Evolutionary conservation across 257 asterid genomes (phyloP).

Genomic region (Prunella vulgaris): DNA sequence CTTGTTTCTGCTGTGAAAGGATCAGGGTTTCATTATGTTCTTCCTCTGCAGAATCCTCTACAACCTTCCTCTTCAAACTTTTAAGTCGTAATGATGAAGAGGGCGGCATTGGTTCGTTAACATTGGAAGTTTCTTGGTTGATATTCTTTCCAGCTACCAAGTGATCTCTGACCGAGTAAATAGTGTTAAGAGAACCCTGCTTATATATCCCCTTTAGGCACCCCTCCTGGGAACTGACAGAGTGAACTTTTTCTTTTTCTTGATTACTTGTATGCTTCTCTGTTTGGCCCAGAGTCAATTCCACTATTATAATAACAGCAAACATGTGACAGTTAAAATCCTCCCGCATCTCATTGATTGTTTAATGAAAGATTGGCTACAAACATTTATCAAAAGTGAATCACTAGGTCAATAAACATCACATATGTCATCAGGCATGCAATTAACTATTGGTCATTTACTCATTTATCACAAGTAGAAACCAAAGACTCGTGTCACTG

Average conservation of each 20-base stretch:
- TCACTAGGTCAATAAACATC: constrained; percentile 6
- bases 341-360: background rate
- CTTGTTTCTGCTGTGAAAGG: background rate
- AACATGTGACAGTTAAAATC: constrained; percentile 20
- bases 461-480: background rate
- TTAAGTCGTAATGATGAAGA: constrained; percentile 10
- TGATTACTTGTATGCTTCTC: constrained; percentile 5
- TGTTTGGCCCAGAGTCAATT: constrained; percentile 18
- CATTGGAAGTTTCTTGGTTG: constrained; percentile 14
- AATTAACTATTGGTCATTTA: background rate
- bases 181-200: background rate
- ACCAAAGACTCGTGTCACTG: background rate
- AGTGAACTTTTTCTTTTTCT: constrained; percentile 9
- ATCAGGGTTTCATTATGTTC: background rate
- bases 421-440: constrained; percentile 2
- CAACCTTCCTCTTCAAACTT: constrained; percentile 22
- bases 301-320: constrained; percentile 22
- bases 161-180: background rate
- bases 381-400: background rate
- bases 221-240: background rate
- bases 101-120: constrained; percentile 17
- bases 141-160: constrained; percentile 7
- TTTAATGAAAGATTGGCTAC: background rate
- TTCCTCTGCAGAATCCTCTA: constrained; percentile 12
- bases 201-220: background rate